Conservation (phyloP, 2,329 filamentous ascomycete species). For the Fusarium penzigii region DNA sequence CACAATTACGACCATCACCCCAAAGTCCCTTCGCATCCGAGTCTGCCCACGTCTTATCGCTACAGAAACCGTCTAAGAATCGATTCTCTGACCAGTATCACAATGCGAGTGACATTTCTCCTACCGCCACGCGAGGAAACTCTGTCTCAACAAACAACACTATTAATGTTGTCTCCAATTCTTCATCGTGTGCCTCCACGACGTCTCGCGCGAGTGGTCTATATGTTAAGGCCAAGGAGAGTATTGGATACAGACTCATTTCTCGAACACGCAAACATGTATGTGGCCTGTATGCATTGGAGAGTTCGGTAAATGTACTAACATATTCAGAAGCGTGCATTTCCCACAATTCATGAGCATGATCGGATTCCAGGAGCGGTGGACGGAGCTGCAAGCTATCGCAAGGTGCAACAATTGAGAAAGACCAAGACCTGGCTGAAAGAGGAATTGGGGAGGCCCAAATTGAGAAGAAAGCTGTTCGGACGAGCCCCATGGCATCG, state of each 20-base stretch:
- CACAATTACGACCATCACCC: constrained; percentile 18
- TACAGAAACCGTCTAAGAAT: constrained; percentile 39
- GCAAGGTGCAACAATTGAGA: constrained; percentile 17
- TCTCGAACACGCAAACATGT: constrained; percentile 17
- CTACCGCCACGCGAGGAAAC: not conserved
- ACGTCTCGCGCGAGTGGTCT: constrained; percentile 2
- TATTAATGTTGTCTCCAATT: not conserved
- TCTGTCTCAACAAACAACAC: constrained; percentile 12
- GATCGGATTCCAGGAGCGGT: constrained; percentile 5
- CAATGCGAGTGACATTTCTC: constrained; percentile 8
- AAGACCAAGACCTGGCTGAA: constrained; percentile 34
- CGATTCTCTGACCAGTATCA: constrained; percentile 7
- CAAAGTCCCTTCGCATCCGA: constrained; percentile 49
- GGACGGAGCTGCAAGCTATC: constrained; percentile 16
- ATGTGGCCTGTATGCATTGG: not conserved
- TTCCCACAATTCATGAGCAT: constrained; percentile 19
- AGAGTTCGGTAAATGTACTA: not conserved
- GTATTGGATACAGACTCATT: constrained; percentile 25
- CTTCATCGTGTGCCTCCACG: not conserved
- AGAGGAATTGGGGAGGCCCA: constrained; percentile 31
- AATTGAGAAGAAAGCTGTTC: constrained; percentile 40
- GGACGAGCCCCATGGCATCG: constrained; percentile 43
- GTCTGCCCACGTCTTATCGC: constrained; percentile 48
- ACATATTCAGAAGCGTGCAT: constrained; percentile 9
- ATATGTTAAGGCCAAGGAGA: constrained; percentile 25